Evolutionary conservation across 768 basidiomycete genomes (phyloP), one percentile per base, ranked within the genome.

Genomic region (Kockovaella imperatae): DNA sequence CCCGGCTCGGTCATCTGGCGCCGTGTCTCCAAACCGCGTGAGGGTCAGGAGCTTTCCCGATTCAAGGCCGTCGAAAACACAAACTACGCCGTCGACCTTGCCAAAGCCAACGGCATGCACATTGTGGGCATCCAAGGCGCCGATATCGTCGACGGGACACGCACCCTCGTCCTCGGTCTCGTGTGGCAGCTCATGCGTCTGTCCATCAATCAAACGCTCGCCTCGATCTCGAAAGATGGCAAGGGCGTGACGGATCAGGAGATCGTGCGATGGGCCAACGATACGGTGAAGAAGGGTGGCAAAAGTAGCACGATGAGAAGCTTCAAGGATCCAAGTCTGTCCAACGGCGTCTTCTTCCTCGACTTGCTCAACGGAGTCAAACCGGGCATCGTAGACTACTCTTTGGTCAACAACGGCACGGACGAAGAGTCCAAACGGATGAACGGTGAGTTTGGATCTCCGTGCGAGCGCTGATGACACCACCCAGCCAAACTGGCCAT

Each of bases 31-130:
- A 95, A 91, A 73, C 90, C 90, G 14, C 88, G 84, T 66, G 82
- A 74, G 32, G 83, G 82, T 29, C 68, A 86, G 83, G 76, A 81
- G 34, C 77, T 99, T 17, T 91, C 91, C 32, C 78, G 88, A 45
- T 99, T 97, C 79, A 99, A 99, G 76, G 83, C 83, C 26, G 89
- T 99, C 23, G 95, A 99, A 74, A 97, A 99, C 73, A 95, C 88
- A 35, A 99, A 97, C 71, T 97, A 99, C 62, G 83, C 75, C 6
- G 84, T 97, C 35, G 95, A 97, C 36, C 82, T 99, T 14, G 91
- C 81, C 3, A 87, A 83, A 70, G 83, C 87, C 71, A 91, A 86
- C 63, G 83, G 84, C 36, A 86, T 99, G 86, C 87, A 86, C 67
- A 75, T 99, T 53, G 90, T 99, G 38, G 91, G 93, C 5, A 96